Evolutionary conservation across 2,329 filamentous ascomycete genomes (phyloP).

Genomic region (Nectriaceae sp.): DNA sequence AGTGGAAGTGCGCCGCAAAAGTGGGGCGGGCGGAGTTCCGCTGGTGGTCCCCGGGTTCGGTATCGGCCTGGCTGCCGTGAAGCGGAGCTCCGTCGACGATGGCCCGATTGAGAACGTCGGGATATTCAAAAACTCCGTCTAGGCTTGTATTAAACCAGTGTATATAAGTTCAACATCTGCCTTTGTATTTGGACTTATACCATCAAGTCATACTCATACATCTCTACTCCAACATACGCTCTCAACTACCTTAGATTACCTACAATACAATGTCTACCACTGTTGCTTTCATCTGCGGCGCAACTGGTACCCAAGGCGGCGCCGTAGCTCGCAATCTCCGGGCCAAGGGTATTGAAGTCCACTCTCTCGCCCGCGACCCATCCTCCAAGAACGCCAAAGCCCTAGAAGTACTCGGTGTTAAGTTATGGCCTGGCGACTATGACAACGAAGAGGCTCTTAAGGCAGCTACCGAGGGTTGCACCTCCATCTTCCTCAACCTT

Average conservation of each 20-base stretch:
- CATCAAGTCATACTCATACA: neutral
- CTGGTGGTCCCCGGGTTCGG: slow-evolving; percentile 11
- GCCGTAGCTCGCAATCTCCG: slow-evolving; percentile 38
- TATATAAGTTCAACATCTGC: too few species aligned
- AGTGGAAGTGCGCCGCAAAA: slow-evolving; percentile 16
- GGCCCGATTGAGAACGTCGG: too few species aligned
- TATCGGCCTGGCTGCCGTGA: neutral
- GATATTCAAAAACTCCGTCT: too few species aligned
- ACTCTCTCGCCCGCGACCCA: slow-evolving; percentile 35
- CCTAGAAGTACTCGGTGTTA: slow-evolving; percentile 34
- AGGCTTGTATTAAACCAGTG: too few species aligned
- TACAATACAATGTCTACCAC: slow-evolving; percentile 29
- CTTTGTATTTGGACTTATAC: too few species aligned
- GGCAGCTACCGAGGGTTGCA: slow-evolving; percentile 31
- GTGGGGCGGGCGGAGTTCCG: slow-evolving; percentile 32
- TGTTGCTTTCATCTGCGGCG: slow-evolving; percentile 40
- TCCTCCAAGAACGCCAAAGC: slow-evolving; percentile 30
- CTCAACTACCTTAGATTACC: neutral
- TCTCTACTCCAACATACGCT: neutral
- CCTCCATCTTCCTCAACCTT: slow-evolving; percentile 37
- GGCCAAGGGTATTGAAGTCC: slow-evolving; percentile 32
- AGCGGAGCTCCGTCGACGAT: slow-evolving; percentile 13
- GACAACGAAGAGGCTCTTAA: slow-evolving; percentile 33
- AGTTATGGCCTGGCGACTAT: slow-evolving; percentile 36
- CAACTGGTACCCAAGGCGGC: slow-evolving; percentile 43